Evolutionary conservation across 176 grass and related monocot genomes (phyloP).

Genomic region (Juncus effusus): DNA sequence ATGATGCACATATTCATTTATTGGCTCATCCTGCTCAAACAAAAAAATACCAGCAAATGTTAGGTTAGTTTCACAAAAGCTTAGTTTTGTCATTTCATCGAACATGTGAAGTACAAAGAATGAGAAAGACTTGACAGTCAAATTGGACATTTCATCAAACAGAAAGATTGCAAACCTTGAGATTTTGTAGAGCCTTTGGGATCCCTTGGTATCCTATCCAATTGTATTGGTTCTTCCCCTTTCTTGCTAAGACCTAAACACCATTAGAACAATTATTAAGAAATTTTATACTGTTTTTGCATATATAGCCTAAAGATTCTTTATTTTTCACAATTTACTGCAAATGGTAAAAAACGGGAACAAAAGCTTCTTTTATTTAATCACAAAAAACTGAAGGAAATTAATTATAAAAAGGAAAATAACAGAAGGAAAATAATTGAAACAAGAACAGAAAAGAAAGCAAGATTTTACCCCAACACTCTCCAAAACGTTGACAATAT

Average conservation of each 20-base stretch:
- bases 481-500: constrained; percentile 96
- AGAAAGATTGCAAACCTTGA: constrained; percentile 44
- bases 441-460: background rate
- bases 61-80: background rate
- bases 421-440: background rate
- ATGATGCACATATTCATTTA: constrained; percentile 27
- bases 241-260: constrained; percentile 66
- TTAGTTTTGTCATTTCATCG: background rate
- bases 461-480: constrained; percentile 70
- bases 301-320: constrained; percentile 12
- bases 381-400: background rate
- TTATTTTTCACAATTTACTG: background rate
- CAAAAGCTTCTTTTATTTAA: background rate
- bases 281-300: background rate
- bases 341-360: background rate
- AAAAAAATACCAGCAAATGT: background rate
- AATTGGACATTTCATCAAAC: background rate
- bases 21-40: constrained; percentile 50
- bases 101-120: background rate
- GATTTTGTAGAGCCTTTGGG: constrained; percentile 49
- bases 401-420: background rate
- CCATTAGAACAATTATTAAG: background rate
- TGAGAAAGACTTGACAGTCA: background rate
- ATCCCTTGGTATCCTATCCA: constrained; percentile 87
- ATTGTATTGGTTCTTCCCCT: constrained; percentile 65